Evolutionary conservation across 352 stramenopile genomes (phyloP).

Genomic region (Globisporangium nodosum): DNA sequence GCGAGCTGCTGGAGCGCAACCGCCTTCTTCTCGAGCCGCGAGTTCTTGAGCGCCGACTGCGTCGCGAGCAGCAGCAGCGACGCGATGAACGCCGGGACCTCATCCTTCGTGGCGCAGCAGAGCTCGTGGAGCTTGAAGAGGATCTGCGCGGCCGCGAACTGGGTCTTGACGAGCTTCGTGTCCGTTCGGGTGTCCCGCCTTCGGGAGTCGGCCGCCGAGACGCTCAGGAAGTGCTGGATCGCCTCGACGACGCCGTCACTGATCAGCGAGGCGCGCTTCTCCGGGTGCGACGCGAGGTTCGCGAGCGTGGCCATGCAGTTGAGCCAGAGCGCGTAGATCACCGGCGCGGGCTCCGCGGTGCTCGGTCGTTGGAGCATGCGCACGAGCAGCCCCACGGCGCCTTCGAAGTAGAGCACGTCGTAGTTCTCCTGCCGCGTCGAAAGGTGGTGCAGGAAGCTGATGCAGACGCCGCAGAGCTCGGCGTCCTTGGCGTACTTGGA

Average conservation of each 20-base stretch:
- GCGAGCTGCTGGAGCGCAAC: constrained; percentile 47
- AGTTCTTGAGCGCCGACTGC: constrained; percentile 52
- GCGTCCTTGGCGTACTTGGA: constrained; percentile 47
- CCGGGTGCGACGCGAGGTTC: constrained; percentile 43
- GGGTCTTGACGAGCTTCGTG: constrained; percentile 38
- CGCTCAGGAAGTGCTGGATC: constrained; percentile 53
- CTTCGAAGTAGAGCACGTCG: constrained; percentile 58
- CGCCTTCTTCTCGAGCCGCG: constrained; percentile 35
- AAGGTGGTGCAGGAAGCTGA: constrained; percentile 68
- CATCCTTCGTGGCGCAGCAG: constrained; percentile 29
- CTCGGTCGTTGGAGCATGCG: constrained; percentile 46
- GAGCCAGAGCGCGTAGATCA: constrained; percentile 56
- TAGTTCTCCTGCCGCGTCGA: constrained; percentile 63
- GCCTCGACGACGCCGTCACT: constrained; percentile 58
- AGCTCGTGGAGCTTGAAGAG: constrained; percentile 57
- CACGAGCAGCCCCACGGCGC: constrained; percentile 47
- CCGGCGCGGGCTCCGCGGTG: constrained; percentile 20
- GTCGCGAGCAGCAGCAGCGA: constrained; percentile 58
- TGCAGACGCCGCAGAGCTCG: constrained; percentile 59
- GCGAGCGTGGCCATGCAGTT: constrained; percentile 44
- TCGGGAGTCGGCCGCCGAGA: constrained; percentile 27
- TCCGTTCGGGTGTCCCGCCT: constrained; percentile 36
- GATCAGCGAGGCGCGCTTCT: constrained; percentile 37
- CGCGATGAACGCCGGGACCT: constrained; percentile 46
- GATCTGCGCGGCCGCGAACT: constrained; percentile 49